Evolutionary conservation across 2,329 filamentous ascomycete species (phyloP).

Genomic region (Calonectria montana): DNA sequence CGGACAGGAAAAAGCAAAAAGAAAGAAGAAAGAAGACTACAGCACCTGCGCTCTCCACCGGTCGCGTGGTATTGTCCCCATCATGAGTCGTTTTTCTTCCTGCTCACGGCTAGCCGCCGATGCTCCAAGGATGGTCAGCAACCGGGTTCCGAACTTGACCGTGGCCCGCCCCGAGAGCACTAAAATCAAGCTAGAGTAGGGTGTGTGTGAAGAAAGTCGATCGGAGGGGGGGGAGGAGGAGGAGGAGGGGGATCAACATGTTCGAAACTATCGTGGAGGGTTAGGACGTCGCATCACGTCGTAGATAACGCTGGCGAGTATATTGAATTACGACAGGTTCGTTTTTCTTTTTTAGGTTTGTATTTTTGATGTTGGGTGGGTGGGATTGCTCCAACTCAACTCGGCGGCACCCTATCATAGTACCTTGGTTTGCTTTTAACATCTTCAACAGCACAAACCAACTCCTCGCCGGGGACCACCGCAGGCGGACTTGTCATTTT

Average conservation of each 20-base stretch:
- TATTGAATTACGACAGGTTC: neutral
- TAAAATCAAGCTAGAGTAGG: neutral
- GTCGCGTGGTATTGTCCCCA: constrained; percentile 9
- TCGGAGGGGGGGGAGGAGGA: constrained; percentile 12
- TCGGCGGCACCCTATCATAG: neutral
- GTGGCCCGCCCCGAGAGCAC: constrained; percentile 3
- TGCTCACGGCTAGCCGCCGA: constrained; percentile 8
- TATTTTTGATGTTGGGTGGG: neutral
- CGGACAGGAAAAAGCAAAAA: neutral
- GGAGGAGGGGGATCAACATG: constrained; percentile 2
- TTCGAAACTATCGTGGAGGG: constrained; percentile 20
- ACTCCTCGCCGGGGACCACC: neutral
- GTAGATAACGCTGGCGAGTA: neutral
- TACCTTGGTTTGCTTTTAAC: constrained; percentile 7
- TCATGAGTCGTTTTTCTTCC: neutral
- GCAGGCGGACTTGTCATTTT: constrained; percentile 10
- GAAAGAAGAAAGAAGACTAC: neutral
- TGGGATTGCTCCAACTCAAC: neutral
- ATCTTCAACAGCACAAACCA: constrained; percentile 8
- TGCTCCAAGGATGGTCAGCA: constrained; percentile 1
- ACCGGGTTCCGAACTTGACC: neutral
- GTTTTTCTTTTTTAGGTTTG: neutral
- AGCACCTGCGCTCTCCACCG: neutral
- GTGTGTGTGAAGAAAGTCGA: constrained; percentile 2
- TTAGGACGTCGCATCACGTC: constrained; percentile 10